Base-by-base conservation (phyloP, 2,329 filamentous ascomycete species). In the Teratosphaeria zuluensis region DNA sequence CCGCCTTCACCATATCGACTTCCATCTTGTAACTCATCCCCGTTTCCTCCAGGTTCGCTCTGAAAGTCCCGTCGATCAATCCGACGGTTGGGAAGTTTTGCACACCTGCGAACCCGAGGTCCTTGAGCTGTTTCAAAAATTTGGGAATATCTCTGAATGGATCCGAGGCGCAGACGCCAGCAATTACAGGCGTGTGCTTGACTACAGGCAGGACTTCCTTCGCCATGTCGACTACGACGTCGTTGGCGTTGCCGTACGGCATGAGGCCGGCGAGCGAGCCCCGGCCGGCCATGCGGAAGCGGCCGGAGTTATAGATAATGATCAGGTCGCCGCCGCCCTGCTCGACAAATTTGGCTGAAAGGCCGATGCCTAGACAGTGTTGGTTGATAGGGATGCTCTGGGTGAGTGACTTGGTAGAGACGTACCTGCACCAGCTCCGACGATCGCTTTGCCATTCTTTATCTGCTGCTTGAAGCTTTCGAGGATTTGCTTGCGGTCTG, bases 81-180 rank as follows among this genome's bases (percentile, higher is more conserved):
- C 86, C 86, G 1, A 89, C 85, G 0, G 86, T 89, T 0, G 86
- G 86, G 68, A 89, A 89, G 65, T 89, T 89, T 70, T 89, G 86
- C 14, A 89, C 79, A 1, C 87, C 87, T 1, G 81, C 81, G 63
- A 89, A 88, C 0, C 86, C 86, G 16, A 87, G 71, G 1, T 78
- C 78, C 57, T 80, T 79, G 38, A 89, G 74, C 67, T 88, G 79
- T 19, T 70, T 68, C 16, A 89, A 75, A 65, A 89, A 88, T 4
- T 71, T 67, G 2, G 78, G 73, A 69, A 88, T 87, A 58, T 80
- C 76, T 32, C 83, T 78, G 72, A 88, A 88, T 0, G 86, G 87
- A 61, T 89, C 86, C 0, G 85, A 87, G 12, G 81, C 86, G 67
- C 86, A 89, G 21, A 89, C 84, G 1, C 87, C 86, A 1, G 87